phyloP scores from a whole-genome alignment of 768 basidiomycete genomes.

The Hortiboletus flavorubellus region DNA sequence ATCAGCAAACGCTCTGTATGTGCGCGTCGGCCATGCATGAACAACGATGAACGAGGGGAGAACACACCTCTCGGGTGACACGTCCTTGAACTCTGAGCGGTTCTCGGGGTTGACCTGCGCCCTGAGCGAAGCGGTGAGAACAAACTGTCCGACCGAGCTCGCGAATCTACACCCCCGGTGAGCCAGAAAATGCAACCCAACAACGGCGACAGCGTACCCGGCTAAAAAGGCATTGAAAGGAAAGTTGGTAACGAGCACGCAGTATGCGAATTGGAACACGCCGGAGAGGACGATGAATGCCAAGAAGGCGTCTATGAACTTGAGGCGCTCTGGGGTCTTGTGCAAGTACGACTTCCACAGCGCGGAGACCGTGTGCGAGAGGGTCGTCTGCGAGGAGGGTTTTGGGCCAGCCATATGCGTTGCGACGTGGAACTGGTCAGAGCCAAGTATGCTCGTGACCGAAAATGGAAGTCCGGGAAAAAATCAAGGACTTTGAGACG shows the following conservation, averaged over 20 bases:
- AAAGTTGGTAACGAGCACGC: slow-evolving; percentile 85
- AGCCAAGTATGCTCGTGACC: not conserved
- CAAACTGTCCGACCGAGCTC: slow-evolving; percentile 95
- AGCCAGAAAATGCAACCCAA: not conserved
- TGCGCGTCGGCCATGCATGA: not conserved
- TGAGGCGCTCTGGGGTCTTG: slow-evolving; percentile 78
- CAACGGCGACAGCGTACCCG: slow-evolving; percentile 56
- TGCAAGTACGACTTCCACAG: slow-evolving; percentile 77
- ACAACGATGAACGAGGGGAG: not conserved
- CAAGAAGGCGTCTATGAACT: slow-evolving; percentile 92
- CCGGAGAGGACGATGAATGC: slow-evolving; percentile 91
- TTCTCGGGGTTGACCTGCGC: slow-evolving; percentile 90
- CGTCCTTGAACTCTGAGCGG: slow-evolving; percentile 76
- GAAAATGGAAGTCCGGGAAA: slow-evolving; percentile 14
- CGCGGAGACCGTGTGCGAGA: slow-evolving; percentile 41
- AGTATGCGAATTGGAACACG: slow-evolving; percentile 87
- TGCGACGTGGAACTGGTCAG: slow-evolving; percentile 16
- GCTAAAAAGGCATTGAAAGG: slow-evolving; percentile 98
- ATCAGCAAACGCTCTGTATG: slow-evolving; percentile 88
- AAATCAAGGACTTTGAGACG: not conserved
- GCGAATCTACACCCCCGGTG: slow-evolving; percentile 62
- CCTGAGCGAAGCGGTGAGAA: slow-evolving; percentile 87
- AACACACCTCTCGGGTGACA: slow-evolving; percentile 89
- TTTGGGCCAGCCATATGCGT: slow-evolving; percentile 37
- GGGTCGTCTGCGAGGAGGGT: slow-evolving; percentile 17